phyloP scores from a whole-genome alignment of 75 land plant genomes.

The Selaginella tamariscina region DNA sequence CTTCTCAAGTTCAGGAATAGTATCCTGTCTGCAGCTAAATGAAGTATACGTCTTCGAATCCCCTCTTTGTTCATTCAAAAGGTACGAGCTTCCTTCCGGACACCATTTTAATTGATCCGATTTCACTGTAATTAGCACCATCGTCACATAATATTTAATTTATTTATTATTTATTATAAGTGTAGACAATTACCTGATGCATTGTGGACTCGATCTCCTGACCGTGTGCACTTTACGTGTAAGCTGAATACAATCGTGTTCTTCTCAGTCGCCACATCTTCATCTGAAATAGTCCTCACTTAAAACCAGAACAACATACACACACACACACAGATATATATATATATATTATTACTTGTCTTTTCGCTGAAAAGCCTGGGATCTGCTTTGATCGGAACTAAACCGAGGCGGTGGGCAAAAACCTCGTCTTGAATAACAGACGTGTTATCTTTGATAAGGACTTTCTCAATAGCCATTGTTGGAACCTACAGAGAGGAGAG shows the following conservation, averaged over 20 bases:
- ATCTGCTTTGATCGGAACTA: slow-evolving; percentile 71
- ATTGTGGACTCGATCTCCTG: slow-evolving; percentile 28
- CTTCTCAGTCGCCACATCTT: slow-evolving; percentile 68
- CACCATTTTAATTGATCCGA: slow-evolving; percentile 72
- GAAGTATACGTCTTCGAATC: slow-evolving; percentile 55
- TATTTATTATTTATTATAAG: neutral
- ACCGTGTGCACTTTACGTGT: slow-evolving; percentile 47
- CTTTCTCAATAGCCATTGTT: slow-evolving; percentile 95
- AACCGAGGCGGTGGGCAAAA: slow-evolving; percentile 81
- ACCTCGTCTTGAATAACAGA: slow-evolving; percentile 85
- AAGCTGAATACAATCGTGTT: slow-evolving; percentile 88
- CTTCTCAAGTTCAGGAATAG: slow-evolving; percentile 42
- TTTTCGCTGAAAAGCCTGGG: slow-evolving; percentile 71
- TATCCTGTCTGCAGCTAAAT: slow-evolving; percentile 62
- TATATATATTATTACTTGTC: no score
- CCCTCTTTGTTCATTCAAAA: slow-evolving; percentile 22
- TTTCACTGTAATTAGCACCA: slow-evolving; percentile 45
- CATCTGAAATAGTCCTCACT: slow-evolving; percentile 32
- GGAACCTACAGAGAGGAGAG: slow-evolving; percentile 47
- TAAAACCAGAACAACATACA: neutral
- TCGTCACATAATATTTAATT: no score
- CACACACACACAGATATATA: neutral
- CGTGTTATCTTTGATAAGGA: slow-evolving; percentile 78
- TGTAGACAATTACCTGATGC: slow-evolving; percentile 27
- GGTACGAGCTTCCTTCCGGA: slow-evolving; percentile 66